Base-by-base conservation (phyloP, 2,329 filamentous ascomycete genomes). In the Mollisiaceae sp. region DNA sequence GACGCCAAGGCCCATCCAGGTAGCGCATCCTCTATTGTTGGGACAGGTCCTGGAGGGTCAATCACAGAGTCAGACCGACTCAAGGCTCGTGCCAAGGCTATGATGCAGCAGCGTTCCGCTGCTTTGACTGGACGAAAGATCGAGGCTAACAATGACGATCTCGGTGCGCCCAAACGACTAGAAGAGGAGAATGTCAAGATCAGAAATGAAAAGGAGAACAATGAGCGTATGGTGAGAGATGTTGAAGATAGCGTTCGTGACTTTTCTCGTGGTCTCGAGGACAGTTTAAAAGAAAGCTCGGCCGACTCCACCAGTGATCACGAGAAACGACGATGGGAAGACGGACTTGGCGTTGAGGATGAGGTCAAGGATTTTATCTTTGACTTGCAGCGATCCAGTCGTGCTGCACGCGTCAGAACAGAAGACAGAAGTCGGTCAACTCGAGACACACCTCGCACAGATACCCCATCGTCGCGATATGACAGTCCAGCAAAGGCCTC, bases 351-450 rank as follows among this genome's bases (percentile, higher is more conserved):
- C 35, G 95, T 99, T 35, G 95, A 99, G 76, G 94, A 99, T 74
- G 93, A 97, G 74, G 91, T 98, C 67, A 92, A 93, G 74, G 95
- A 99, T 75, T 98, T 99, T 78, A 99, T 99, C 77, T 98, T 95
- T 76, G 95, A 98, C 72, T 82, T 99, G 61, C 94, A 97, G 77
- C 89, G 94, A 67, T 91, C 89, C 68, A 96, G 93, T 77, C 88
- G 93, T 70, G 85, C 92, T 69, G 84, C 92, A 61, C 89, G 89
- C 65, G 80, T 96, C 65, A 83, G 86, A 65, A 80, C 82, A 58
- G 87, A 85, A 75, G 89, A 88, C 67, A 84, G 80, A 32, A 78
- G 80, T 5, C 82, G 81, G 38, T 72, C 57, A 45, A 71, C 71
- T 35, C 69, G 72, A 15, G 77, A 78, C 12, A 43, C 62, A 39